Evolutionary conservation across 805 yeast genomes (phyloP).

Genomic region (Yamadazyma kitorensis): DNA sequence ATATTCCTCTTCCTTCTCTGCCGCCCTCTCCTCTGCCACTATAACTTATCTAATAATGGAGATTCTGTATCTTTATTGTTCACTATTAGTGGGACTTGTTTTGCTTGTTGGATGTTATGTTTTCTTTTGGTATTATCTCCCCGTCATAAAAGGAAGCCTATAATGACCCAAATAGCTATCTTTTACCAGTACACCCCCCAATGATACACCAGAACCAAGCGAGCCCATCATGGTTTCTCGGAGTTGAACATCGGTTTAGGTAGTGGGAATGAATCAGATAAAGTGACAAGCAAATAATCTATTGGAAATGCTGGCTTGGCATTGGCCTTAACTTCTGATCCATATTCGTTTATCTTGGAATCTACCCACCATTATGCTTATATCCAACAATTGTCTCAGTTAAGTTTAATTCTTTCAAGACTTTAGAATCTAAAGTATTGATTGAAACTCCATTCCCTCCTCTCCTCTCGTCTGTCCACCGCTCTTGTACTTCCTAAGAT

Average conservation of each 20-base stretch:
- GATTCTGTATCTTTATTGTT: constrained; percentile 47
- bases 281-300: constrained; percentile 77
- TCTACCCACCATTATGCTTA: no score
- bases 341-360: constrained; percentile 81
- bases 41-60: constrained; percentile 31
- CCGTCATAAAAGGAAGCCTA: constrained; percentile 51
- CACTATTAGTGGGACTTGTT: constrained; percentile 53
- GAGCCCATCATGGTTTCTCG: no score
- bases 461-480: no score
- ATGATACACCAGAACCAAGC: no score
- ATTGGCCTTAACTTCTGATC: constrained; percentile 74
- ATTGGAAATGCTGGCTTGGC: constrained; percentile 91
- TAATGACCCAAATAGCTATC: constrained; percentile 54
- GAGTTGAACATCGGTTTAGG: constrained; percentile 52
- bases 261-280: constrained; percentile 89
- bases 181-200: no score
- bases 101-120: constrained; percentile 70
- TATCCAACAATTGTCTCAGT: no score
- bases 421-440: no score
- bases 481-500: no score
- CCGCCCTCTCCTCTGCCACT: no score
- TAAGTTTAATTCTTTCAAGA: no score
- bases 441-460: no score
- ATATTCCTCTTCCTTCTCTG: no score
- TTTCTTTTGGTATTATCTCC: constrained; percentile 53